A percentile compares a stretch with the other conserved stretches of the same genome.
Conservation (phyloP, 768 basidiomycete genomes). For the Boletus rex-veris region DNA sequence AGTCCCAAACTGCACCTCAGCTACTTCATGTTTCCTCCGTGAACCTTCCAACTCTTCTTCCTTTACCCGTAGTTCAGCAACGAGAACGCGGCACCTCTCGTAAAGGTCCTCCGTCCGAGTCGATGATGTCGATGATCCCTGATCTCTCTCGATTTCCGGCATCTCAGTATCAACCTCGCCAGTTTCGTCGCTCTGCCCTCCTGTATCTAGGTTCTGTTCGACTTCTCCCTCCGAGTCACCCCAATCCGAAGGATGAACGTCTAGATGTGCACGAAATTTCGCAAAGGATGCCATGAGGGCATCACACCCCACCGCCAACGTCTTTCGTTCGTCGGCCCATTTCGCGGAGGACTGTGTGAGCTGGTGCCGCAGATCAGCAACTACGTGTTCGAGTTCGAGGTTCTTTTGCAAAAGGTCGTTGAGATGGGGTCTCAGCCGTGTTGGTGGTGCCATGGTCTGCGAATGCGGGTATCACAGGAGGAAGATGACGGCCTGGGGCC, state of each 20-base stretch:
- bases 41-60: slow-evolving; percentile 19
- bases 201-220: slow-evolving; percentile 19
- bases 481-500: background rate
- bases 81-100: slow-evolving; percentile 17
- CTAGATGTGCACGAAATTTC: slow-evolving; percentile 26
- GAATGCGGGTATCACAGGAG: background rate
- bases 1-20: slow-evolving; percentile 20
- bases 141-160: slow-evolving; percentile 10
- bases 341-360: slow-evolving; percentile 28
- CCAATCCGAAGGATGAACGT: slow-evolving; percentile 20
- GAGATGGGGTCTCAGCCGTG: slow-evolving; percentile 24
- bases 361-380: slow-evolving; percentile 27
- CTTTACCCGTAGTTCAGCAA: slow-evolving; percentile 16
- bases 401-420: slow-evolving; percentile 28
- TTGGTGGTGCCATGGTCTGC: slow-evolving; percentile 25
- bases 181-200: slow-evolving; percentile 13
- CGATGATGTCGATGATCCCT: background rate
- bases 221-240: slow-evolving; percentile 25
- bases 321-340: slow-evolving; percentile 30
- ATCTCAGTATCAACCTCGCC: slow-evolving; percentile 9
- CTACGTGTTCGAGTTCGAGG: slow-evolving; percentile 27
- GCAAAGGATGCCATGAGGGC: slow-evolving; percentile 31
- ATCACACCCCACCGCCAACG: slow-evolving; percentile 20
- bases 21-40: slow-evolving; percentile 9
- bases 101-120: background rate